phyloP scores from a whole-genome alignment of 768 basidiomycete genomes.

The Crepidotus variabilis region DNA sequence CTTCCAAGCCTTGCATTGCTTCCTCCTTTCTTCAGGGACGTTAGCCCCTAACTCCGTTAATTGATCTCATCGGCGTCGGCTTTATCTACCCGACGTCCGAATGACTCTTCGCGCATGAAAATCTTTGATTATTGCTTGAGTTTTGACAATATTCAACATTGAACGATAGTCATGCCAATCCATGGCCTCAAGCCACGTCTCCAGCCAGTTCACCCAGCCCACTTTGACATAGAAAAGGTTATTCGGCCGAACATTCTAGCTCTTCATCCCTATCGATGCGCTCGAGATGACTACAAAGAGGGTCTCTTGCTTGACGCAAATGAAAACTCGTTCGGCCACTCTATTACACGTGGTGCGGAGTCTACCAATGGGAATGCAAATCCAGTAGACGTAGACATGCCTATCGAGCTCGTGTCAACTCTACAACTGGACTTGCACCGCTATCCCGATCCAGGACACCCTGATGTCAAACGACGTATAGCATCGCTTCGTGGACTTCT shows the following conservation, averaged over 20 bases:
- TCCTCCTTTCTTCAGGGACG: no score
- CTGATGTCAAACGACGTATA: slow-evolving; percentile 71
- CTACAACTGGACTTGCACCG: slow-evolving; percentile 67
- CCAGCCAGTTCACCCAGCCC: slow-evolving; percentile 53
- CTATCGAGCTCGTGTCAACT: slow-evolving; percentile 32
- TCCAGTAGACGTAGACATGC: slow-evolving; percentile 18
- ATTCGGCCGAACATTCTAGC: slow-evolving; percentile 94
- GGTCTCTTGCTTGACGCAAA: slow-evolving; percentile 97
- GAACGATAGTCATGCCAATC: slow-evolving; percentile 48
- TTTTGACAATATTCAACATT: background rate
- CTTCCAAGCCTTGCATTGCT: no score
- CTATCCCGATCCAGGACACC: slow-evolving; percentile 92
- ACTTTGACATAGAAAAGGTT: slow-evolving; percentile 80
- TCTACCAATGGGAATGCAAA: slow-evolving; percentile 4
- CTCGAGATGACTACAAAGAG: slow-evolving; percentile 89
- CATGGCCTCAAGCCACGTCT: slow-evolving; percentile 50
- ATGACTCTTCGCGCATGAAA: background rate
- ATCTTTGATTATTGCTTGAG: background rate
- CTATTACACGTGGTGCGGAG: slow-evolving; percentile 45
- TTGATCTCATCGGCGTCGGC: background rate
- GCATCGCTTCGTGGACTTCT: slow-evolving; percentile 71
- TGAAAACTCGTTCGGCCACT: slow-evolving; percentile 92
- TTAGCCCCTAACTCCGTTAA: no score
- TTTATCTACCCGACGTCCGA: background rate
- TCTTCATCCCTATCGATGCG: slow-evolving; percentile 91